Conservation (phyloP, 306 rosid species). For the Glycyrrhiza uralensis region DNA sequence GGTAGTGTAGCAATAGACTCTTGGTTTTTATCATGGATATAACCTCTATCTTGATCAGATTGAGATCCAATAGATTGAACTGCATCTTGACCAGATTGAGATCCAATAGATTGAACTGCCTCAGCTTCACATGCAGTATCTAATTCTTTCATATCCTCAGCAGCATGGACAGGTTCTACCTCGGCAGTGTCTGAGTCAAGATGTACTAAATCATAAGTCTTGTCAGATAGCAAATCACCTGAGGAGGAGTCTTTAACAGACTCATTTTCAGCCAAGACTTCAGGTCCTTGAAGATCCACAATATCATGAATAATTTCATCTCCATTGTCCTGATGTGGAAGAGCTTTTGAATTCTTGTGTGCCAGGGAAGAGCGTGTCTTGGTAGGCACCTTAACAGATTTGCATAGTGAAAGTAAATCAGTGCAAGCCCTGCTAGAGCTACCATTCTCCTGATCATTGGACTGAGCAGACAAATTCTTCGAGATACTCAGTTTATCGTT, state of each 20-base stretch:
- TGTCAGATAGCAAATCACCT: conserved; percentile 37
- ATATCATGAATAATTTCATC: conserved; percentile 26
- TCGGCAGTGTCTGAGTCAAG: conserved; percentile 40
- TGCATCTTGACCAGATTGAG: conserved; percentile 54
- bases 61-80: conserved; percentile 34
- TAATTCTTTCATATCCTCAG: conserved; percentile 42
- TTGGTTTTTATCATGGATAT: conserved; percentile 36
- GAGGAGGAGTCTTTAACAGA: conserved; percentile 35
- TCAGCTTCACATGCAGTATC: conserved; percentile 39
- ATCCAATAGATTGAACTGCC: conserved; percentile 32
- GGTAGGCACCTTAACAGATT: conserved; percentile 80
- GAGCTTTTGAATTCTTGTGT: conserved; percentile 49
- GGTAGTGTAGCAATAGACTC: conserved; percentile 36
- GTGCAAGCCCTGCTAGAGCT: conserved; percentile 33
- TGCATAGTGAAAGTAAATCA: conserved; percentile 63
- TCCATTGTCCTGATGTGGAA: conserved; percentile 29
- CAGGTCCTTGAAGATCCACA: conserved; percentile 29
- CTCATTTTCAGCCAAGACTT: conserved; percentile 35
- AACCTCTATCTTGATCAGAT: conserved; percentile 44
- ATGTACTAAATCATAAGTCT: conserved; percentile 35
- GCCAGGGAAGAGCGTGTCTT: conserved; percentile 64
- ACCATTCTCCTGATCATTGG: conserved; percentile 38
- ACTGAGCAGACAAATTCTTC: conserved; percentile 40
- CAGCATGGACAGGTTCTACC: conserved; percentile 34
- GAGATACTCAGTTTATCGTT: conserved; percentile 42